These are phyloP conservation scores for Clavulina sp. DNA, from an alignment of 768 basidiomycete genomes.

Conservation along the genomic window DNA sequence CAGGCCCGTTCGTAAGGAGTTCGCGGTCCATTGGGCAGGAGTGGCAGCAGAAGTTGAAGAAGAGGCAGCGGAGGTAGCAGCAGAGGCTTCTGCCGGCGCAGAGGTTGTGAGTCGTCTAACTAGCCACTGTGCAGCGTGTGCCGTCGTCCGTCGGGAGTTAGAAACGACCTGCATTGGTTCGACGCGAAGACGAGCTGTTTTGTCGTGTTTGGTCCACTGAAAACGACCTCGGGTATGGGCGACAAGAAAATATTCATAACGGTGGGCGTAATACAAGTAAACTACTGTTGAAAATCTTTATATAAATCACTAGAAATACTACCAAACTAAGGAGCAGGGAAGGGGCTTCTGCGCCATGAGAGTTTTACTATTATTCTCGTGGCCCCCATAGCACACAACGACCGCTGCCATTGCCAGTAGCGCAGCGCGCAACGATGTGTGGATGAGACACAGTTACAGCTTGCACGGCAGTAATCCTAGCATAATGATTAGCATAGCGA, in stretches of 20 bases:
- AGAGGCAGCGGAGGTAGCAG: too few relatives aligned
- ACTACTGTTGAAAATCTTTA: background rate
- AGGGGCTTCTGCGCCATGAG: background rate
- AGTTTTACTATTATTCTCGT: slow-evolving; percentile 4
- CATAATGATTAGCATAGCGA: background rate
- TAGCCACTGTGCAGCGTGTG: too few relatives aligned
- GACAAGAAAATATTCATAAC: too few relatives aligned
- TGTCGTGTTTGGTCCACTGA: too few relatives aligned
- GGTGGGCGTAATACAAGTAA: too few relatives aligned
- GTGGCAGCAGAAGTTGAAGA: too few relatives aligned
- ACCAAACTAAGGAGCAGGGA: background rate
- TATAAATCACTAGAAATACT: background rate
- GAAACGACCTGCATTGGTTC: too few relatives aligned
- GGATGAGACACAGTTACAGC: slow-evolving; percentile 87
- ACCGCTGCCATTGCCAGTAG: slow-evolving; percentile 62
- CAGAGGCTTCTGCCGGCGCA: too few relatives aligned
- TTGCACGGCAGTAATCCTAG: slow-evolving; percentile 63
- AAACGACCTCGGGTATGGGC: too few relatives aligned
- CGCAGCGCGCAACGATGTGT: slow-evolving; percentile 50
- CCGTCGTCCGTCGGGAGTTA: too few relatives aligned
- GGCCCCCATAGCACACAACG: slow-evolving; percentile 69
- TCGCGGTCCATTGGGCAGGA: slow-evolving; percentile 59
- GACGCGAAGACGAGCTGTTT: too few relatives aligned
- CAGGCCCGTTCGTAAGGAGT: slow-evolving; percentile 75
- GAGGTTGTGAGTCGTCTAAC: too few relatives aligned